Conservation (phyloP, 768 basidiomycete genomes). For the Lanmaoa pseudosensibilis region DNA sequence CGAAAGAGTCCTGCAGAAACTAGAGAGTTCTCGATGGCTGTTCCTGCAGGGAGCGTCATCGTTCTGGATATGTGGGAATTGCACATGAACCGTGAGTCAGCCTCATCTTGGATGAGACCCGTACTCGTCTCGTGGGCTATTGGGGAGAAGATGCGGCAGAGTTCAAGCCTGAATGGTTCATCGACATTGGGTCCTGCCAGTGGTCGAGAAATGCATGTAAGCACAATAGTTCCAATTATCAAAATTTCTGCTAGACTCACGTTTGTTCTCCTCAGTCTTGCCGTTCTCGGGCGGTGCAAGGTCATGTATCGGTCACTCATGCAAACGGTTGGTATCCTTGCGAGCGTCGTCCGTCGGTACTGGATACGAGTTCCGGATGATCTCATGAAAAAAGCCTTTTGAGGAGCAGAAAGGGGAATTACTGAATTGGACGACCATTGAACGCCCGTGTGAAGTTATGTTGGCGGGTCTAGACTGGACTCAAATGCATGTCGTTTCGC, state of each 20-base stretch:
- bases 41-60: constrained; percentile 41
- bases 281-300: constrained; percentile 48
- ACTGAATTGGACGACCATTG: too few relatives aligned
- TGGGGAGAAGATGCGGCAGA: constrained; percentile 48
- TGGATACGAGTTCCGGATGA: constrained; percentile 41
- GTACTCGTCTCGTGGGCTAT: constrained; percentile 8
- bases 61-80: constrained; percentile 43
- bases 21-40: constrained; percentile 33
- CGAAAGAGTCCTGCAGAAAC: constrained; percentile 20
- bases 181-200: constrained; percentile 47
- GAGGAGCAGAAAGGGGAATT: constrained; percentile 39
- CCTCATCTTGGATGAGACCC: not conserved
- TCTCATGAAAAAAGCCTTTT: constrained; percentile 26
- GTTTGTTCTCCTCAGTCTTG: constrained; percentile 30
- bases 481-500: not conserved
- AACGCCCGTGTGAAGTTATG: constrained; percentile 28
- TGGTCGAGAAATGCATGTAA: constrained; percentile 54
- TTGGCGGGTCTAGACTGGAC: constrained; percentile 11
- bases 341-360: constrained; percentile 44
- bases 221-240: constrained; percentile 5
- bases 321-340: constrained; percentile 43
- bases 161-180: constrained; percentile 51
- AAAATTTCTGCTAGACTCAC: not conserved
- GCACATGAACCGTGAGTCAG: constrained; percentile 46
- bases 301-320: constrained; percentile 47